Conservation (phyloP, 225 moss, liverwort and hornwort species). For the Antitrichia curtipendula region DNA sequence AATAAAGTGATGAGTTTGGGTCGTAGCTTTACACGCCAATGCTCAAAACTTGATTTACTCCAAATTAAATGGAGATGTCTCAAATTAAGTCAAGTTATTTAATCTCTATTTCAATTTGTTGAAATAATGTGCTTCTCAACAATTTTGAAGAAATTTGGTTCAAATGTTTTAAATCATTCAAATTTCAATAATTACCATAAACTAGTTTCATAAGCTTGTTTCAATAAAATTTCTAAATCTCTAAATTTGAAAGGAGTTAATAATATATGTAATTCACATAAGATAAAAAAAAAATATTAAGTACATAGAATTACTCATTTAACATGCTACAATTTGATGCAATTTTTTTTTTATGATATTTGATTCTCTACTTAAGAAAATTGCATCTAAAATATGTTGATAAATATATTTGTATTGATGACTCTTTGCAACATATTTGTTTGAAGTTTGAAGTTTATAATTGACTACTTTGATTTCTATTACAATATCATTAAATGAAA, state of each 20-base stretch:
- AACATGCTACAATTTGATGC: background rate
- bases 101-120: background rate
- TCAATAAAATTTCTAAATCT: background rate
- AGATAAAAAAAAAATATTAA: background rate
- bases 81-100: background rate
- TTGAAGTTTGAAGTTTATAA: background rate
- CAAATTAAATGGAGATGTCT: background rate
- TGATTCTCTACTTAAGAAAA: rapidly evolving
- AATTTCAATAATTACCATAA: too few relatives aligned
- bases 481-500: too few relatives aligned
- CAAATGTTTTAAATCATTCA: background rate
- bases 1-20: background rate
- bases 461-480: background rate
- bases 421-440: background rate
- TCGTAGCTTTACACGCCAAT: background rate
- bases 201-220: background rate
- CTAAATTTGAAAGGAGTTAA: background rate
- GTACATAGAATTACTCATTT: background rate
- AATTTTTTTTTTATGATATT: background rate
- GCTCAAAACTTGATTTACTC: background rate
- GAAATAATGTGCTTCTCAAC: too few relatives aligned
- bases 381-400: rapidly evolving
- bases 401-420: background rate
- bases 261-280: background rate
- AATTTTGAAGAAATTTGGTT: too few relatives aligned